Evolutionary conservation across 2,329 filamentous ascomycete genomes (phyloP).

Genomic region (Septoria linicola): DNA sequence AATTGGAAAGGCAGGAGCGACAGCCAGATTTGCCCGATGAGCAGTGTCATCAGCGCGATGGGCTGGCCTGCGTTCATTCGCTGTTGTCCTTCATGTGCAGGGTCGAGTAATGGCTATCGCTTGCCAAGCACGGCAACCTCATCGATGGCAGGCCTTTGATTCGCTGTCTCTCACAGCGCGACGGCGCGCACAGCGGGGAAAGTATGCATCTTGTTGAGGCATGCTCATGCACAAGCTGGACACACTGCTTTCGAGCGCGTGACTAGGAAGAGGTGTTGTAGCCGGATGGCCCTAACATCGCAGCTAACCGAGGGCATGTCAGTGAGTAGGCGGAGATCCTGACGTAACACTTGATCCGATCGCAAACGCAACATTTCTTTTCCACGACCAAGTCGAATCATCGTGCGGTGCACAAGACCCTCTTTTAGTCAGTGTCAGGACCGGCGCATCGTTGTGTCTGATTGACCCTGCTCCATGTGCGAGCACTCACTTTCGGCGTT

Average conservation of each 20-base stretch:
- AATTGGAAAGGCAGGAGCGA: constrained; percentile 7
- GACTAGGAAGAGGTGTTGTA: constrained; percentile 16
- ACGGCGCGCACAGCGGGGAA: constrained; percentile 22
- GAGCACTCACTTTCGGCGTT: not conserved
- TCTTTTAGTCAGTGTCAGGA: not conserved
- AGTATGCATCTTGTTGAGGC: constrained; percentile 12
- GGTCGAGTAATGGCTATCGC: constrained; percentile 13
- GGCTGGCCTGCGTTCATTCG: constrained; percentile 12
- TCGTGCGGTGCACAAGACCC: not conserved
- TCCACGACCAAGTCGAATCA: constrained; percentile 8
- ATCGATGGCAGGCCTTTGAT: constrained; percentile 8
- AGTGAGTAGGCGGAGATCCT: constrained; percentile 15
- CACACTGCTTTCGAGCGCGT: constrained; percentile 16
- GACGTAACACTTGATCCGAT: constrained; percentile 14
- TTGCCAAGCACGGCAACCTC: constrained; percentile 11
- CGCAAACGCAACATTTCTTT: constrained; percentile 12
- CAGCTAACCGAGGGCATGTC: constrained; percentile 21
- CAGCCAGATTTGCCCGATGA: not conserved
- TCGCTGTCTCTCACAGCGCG: constrained; percentile 9
- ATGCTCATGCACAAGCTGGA: constrained; percentile 18
- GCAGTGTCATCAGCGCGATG: constrained; percentile 14
- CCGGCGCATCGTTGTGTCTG: not conserved
- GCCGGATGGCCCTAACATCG: constrained; percentile 13
- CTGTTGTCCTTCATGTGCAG: constrained; percentile 11
- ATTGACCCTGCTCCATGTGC: not conserved